phyloP scores from a whole-genome alignment of 75 land plant genomes.

The Ceratopteris richardii region DNA sequence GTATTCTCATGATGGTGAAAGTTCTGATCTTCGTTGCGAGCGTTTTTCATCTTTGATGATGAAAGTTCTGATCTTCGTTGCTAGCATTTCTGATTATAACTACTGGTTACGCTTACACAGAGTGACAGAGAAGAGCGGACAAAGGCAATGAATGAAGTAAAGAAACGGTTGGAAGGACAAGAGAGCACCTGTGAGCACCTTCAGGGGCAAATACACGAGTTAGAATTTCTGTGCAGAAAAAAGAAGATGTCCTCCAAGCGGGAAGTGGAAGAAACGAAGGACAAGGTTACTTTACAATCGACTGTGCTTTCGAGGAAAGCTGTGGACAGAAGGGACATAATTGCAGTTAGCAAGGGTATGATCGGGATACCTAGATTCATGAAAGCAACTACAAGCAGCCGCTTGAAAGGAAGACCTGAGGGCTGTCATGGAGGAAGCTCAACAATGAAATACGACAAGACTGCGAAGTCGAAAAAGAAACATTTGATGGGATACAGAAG shows the following conservation, averaged over 20 bases:
- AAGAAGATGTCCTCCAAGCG: constrained; percentile 37
- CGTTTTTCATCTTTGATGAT: no score
- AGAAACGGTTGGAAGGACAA: constrained; percentile 34
- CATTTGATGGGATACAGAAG: not conserved
- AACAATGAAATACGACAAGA: no score
- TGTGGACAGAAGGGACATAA: not conserved
- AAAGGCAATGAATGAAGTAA: constrained; percentile 31
- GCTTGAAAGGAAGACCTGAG: constrained; percentile 18
- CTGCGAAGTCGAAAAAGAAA: no score
- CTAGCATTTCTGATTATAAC: not conserved
- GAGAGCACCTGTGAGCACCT: constrained; percentile 47
- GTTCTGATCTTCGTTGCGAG: no score
- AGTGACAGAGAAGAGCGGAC: constrained; percentile 37
- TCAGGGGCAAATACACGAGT: constrained; percentile 28
- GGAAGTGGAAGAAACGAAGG: constrained; percentile 1
- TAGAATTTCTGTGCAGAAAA: constrained; percentile 29
- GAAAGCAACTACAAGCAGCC: constrained; percentile 66
- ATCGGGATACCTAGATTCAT: constrained; percentile 57
- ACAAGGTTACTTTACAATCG: constrained; percentile 2
- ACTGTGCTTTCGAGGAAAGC: not conserved
- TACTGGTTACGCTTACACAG: constrained; percentile 12
- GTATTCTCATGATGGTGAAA: no score
- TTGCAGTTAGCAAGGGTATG: not conserved
- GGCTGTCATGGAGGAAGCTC: not conserved
- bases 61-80: not conserved